These are phyloP conservation scores for Laetiporus sulphureus DNA, from an alignment of 1,284 basidiomycete genomes.

Conservation along the genomic window DNA sequence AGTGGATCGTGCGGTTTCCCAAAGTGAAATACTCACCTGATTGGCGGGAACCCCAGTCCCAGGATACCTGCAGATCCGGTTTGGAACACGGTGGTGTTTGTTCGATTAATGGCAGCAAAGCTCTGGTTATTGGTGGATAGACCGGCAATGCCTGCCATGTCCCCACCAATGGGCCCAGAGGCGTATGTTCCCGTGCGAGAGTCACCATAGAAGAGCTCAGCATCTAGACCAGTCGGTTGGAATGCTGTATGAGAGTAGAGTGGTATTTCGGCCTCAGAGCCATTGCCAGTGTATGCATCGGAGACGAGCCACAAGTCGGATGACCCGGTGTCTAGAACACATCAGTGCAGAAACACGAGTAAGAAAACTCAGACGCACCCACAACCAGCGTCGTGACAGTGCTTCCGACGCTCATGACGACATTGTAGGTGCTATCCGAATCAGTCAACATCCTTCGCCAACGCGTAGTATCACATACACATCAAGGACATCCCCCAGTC, in stretches of 20 bases:
- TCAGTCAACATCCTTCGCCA: background rate
- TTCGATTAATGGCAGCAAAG: conserved; percentile 29
- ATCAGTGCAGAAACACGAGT: no score
- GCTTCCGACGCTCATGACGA: background rate
- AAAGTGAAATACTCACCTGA: conserved; percentile 17
- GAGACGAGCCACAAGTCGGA: conserved; percentile 35
- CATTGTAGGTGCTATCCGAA: background rate
- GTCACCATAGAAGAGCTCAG: conserved; percentile 29
- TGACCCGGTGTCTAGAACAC: conserved; percentile 29
- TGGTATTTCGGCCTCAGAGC: conserved; percentile 17
- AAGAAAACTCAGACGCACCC: background rate
- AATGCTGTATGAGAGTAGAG: conserved; percentile 23
- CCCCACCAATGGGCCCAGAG: conserved; percentile 28
- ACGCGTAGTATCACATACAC: conserved; percentile 16
- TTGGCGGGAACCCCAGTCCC: conserved; percentile 32
- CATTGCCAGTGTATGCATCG: conserved; percentile 21
- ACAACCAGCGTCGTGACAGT: background rate
- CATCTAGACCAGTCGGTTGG: conserved; percentile 17
- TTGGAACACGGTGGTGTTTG: conserved; percentile 29
- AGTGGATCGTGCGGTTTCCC: no score
- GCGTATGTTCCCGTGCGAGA: conserved; percentile 32
- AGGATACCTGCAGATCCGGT: conserved; percentile 31
- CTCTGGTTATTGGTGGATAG: conserved; percentile 25
- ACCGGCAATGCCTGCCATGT: conserved; percentile 27
- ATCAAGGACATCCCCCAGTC: conserved; percentile 24